Percentiles rank a stretch among this genome's conserved stretches.
Evolutionary conservation across 768 basidiomycete species (phyloP).

Genomic region (Wakefieldia striispora): DNA sequence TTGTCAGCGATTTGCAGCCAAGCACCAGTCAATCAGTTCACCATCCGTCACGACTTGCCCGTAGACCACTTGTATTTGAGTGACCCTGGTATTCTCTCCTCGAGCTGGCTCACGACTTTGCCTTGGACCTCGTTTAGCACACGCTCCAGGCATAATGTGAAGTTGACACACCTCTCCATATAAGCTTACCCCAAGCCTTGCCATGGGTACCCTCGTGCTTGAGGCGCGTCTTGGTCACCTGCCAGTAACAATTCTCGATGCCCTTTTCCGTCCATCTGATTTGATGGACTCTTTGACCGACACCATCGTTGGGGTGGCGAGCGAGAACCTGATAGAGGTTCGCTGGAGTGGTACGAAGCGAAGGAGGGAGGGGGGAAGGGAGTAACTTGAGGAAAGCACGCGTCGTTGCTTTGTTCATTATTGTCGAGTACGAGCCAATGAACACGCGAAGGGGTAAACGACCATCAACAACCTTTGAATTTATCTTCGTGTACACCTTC

Average conservation of each 20-base stretch:
- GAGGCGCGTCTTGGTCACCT: slow-evolving; percentile 66
- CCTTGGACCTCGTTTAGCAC: slow-evolving; percentile 40
- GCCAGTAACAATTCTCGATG: slow-evolving; percentile 70
- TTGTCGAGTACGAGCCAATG: background rate
- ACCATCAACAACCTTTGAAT: no score
- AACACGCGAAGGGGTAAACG: no score
- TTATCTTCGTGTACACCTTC: no score
- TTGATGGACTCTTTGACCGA: slow-evolving; percentile 70
- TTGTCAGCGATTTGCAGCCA: slow-evolving; percentile 1
- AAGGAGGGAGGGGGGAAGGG: slow-evolving; percentile 57
- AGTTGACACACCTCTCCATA: slow-evolving; percentile 67
- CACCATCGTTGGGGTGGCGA: slow-evolving; percentile 61
- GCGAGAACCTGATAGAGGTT: slow-evolving; percentile 75
- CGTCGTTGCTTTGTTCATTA: slow-evolving; percentile 26
- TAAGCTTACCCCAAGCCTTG: slow-evolving; percentile 77
- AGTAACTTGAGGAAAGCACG: slow-evolving; percentile 52
- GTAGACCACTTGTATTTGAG: slow-evolving; percentile 74
- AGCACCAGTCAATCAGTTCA: background rate
- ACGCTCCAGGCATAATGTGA: background rate
- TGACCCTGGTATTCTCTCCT: slow-evolving; percentile 65
- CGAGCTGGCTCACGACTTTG: slow-evolving; percentile 53
- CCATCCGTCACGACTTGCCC: slow-evolving; percentile 39
- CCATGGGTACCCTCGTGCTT: slow-evolving; percentile 76
- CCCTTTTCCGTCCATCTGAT: slow-evolving; percentile 69
- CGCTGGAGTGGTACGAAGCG: slow-evolving; percentile 53